These are phyloP conservation scores for Exophiala spinifera DNA, from an alignment of 2,329 filamentous ascomycete genomes.

Conservation along the genomic window DNA sequence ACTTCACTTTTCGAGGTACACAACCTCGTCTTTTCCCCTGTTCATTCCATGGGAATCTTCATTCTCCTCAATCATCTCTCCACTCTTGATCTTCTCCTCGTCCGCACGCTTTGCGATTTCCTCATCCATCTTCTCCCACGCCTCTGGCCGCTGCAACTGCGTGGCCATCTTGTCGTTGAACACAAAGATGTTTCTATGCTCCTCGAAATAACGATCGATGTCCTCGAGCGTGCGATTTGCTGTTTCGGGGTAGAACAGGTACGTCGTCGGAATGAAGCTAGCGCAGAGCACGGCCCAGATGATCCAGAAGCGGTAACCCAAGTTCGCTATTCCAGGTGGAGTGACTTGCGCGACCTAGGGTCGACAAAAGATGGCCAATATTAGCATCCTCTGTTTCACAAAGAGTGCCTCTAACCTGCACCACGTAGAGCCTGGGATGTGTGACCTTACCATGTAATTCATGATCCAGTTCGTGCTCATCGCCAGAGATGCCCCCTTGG, in stretches of 20 bases:
- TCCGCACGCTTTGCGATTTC: slow-evolving; percentile 14
- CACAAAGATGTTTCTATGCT: slow-evolving; percentile 23
- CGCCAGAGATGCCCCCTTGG: slow-evolving; percentile 34
- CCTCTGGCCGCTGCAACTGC: slow-evolving; percentile 21
- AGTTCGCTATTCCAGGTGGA: slow-evolving; percentile 33
- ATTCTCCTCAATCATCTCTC: not conserved
- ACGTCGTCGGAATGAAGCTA: slow-evolving; percentile 32
- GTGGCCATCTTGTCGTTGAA: slow-evolving; percentile 26
- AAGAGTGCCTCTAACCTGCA: too few species aligned
- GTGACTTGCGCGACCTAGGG: slow-evolving; percentile 32
- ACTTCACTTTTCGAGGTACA: slow-evolving; percentile 17
- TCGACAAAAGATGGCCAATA: too few species aligned
- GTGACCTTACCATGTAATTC: slow-evolving; percentile 28
- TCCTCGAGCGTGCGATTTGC: slow-evolving; percentile 34
- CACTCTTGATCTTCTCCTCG: slow-evolving; percentile 16
- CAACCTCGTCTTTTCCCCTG: slow-evolving; percentile 7
- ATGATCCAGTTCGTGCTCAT: slow-evolving; percentile 34
- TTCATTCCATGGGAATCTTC: slow-evolving; percentile 3
- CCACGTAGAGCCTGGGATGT: too few species aligned
- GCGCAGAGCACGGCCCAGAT: slow-evolving; percentile 33
- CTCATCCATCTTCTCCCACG: slow-evolving; percentile 20
- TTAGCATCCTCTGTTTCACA: too few species aligned
- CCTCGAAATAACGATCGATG: slow-evolving; percentile 34
- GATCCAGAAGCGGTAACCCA: slow-evolving; percentile 35
- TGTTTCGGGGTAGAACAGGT: slow-evolving; percentile 36